Percentiles rank a stretch among this genome's conserved stretches.
Evolutionary conservation across 2,329 filamentous ascomycete genomes (phyloP).

Genomic region (Xylaria sp.): DNA sequence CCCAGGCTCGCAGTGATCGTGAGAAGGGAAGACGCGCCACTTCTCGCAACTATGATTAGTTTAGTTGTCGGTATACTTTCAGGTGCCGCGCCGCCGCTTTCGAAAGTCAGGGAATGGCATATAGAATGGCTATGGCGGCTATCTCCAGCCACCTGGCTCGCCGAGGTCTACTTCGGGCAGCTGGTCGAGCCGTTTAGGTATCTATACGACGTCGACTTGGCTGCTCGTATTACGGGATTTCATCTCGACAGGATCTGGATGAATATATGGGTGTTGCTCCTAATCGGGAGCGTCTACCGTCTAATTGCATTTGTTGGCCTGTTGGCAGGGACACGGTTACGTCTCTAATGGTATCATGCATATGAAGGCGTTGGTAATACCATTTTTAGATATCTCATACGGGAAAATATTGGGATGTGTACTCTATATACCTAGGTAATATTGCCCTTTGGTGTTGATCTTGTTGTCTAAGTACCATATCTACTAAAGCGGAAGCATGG

Average conservation of each 20-base stretch:
- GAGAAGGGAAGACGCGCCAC: slow-evolving; percentile 65
- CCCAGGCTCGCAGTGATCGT: slow-evolving; percentile 54
- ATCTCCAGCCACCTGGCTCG: slow-evolving; percentile 65
- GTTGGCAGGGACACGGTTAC: slow-evolving; percentile 49
- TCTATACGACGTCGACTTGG: slow-evolving; percentile 62
- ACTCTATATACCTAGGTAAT: neutral
- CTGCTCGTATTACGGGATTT: slow-evolving; percentile 58
- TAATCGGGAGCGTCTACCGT: slow-evolving; percentile 59
- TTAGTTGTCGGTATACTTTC: slow-evolving; percentile 66
- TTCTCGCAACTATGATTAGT: slow-evolving; percentile 65
- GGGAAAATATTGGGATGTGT: too few relatives aligned
- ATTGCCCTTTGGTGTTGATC: too few relatives aligned
- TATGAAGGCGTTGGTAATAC: neutral
- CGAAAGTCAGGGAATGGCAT: slow-evolving; percentile 62
- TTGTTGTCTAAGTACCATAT: too few relatives aligned
- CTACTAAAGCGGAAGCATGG: too few relatives aligned
- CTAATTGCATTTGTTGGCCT: slow-evolving; percentile 58
- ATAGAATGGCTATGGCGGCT: slow-evolving; percentile 66
- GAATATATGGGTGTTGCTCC: slow-evolving; percentile 59
- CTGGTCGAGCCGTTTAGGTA: slow-evolving; percentile 61
- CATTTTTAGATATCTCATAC: neutral
- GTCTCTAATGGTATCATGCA: slow-evolving; percentile 41
- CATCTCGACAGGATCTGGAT: slow-evolving; percentile 56
- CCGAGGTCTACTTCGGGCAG: slow-evolving; percentile 66
- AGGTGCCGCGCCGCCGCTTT: slow-evolving; percentile 63